A percentile compares a stretch with the other conserved stretches of the same genome.
These are phyloP conservation scores for Telopea speciosissima DNA, from an alignment of 177 flowering plant species.

Conservation along the genomic window DNA sequence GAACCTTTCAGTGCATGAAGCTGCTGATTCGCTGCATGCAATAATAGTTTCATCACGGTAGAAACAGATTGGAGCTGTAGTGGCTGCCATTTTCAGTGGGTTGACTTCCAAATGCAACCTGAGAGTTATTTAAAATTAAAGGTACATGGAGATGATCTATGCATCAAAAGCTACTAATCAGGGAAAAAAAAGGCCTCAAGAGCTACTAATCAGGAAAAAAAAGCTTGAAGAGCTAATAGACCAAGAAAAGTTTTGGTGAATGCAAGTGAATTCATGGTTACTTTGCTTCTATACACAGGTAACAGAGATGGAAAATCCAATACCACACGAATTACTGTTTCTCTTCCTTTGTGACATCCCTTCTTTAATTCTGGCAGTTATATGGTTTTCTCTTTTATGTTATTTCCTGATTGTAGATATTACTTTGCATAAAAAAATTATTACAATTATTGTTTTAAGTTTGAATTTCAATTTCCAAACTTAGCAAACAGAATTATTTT, in stretches of 20 bases:
- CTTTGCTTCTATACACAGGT: neutral
- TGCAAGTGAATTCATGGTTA: neutral
- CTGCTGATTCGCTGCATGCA: conserved; percentile 15
- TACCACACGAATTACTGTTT: neutral
- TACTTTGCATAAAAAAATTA: too few relatives aligned
- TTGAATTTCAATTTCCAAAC: neutral
- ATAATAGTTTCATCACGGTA: conserved; percentile 18
- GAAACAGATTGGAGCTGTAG: conserved; percentile 26
- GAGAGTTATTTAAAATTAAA: conserved; percentile 3
- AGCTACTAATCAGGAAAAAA: neutral
- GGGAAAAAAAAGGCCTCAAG: neutral
- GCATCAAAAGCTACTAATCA: neutral
- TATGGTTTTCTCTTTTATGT: neutral
- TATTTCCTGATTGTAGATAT: neutral
- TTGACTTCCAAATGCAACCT: conserved; percentile 23
- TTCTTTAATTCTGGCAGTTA: neutral
- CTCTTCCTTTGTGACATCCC: neutral
- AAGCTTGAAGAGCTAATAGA: neutral
- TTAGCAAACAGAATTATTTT: neutral
- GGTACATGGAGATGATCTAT: neutral
- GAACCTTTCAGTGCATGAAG: conserved; percentile 13
- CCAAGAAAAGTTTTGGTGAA: neutral
- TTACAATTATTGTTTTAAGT: neutral
- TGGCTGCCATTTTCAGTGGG: conserved; percentile 32
- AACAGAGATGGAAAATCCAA: neutral